A percentile compares a stretch with the other conserved stretches of the same genome.
Evolutionary conservation across 2,329 filamentous ascomycete species (phyloP).

Genomic region (Ascochyta fabae): DNA sequence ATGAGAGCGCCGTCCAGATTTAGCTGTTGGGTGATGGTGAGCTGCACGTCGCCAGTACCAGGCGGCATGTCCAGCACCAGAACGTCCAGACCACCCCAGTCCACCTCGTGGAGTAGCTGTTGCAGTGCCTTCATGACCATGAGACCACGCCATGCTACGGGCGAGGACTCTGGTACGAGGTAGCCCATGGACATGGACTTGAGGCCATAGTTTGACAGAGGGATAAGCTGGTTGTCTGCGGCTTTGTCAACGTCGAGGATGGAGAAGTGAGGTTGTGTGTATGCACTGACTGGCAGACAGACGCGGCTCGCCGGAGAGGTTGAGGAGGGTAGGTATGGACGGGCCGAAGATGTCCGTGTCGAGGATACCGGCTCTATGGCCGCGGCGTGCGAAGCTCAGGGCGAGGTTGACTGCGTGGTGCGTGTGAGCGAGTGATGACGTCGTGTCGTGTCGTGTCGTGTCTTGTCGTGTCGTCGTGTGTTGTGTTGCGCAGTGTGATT

Average conservation of each 20-base stretch:
- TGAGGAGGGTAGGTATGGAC: conserved; percentile 87
- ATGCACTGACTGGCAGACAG: conserved; percentile 70
- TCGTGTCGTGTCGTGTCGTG: background rate
- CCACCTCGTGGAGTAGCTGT: conserved; percentile 92
- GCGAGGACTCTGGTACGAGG: conserved; percentile 77
- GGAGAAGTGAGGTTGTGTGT: background rate
- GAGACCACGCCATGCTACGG: conserved; percentile 91
- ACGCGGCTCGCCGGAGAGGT: conserved; percentile 79
- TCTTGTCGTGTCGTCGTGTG: too few relatives aligned
- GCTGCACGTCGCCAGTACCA: conserved; percentile 92
- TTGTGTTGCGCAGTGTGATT: too few relatives aligned
- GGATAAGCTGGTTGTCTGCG: conserved; percentile 78
- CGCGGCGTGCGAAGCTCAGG: conserved; percentile 81
- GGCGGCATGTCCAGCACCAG: conserved; percentile 91
- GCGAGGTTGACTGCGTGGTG: conserved; percentile 71
- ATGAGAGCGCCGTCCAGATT: conserved; percentile 86
- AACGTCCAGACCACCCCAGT: conserved; percentile 89
- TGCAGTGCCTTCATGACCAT: conserved; percentile 99
- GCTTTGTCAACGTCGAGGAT: conserved; percentile 11
- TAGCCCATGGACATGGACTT: conserved; percentile 99
- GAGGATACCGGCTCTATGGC: conserved; percentile 83
- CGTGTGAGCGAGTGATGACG: background rate
- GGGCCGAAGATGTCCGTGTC: conserved; percentile 98
- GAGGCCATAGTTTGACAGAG: conserved; percentile 90
- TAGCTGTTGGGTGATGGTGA: conserved; percentile 96